Conservation (phyloP, 139 green algal genomes). For the Chlamydomonas sphaeroides region DNA sequence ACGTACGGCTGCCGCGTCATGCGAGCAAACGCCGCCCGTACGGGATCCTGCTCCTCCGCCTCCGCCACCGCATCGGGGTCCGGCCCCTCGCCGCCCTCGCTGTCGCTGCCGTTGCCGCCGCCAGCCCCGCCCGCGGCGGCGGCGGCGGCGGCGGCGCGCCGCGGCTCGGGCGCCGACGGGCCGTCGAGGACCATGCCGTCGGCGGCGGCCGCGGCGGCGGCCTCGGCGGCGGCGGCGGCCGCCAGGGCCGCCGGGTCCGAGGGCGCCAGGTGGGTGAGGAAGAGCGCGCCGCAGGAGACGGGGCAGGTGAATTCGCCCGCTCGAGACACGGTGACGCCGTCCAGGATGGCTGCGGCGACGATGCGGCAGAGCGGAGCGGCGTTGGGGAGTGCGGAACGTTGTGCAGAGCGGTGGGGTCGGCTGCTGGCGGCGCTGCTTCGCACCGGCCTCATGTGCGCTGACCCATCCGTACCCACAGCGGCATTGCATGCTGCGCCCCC, state of each 20-base stretch:
- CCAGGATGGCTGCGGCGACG: slow-evolving; percentile 8
- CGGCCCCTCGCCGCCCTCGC: neutral
- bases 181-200: too few relatives aligned
- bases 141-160: neutral
- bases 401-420: too few relatives aligned
- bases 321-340: slow-evolving; percentile 17
- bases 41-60: neutral
- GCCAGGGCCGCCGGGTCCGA: neutral
- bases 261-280: neutral
- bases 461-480: too few relatives aligned
- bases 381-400: too few relatives aligned
- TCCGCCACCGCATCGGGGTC: neutral
- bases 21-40: neutral
- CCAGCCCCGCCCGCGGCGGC: neutral
- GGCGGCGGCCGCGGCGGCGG: too few relatives aligned
- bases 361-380: too few relatives aligned
- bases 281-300: slow-evolving; percentile 7
- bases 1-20: slow-evolving; percentile 30
- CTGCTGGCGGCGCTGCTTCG: too few relatives aligned
- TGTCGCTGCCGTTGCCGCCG: neutral
- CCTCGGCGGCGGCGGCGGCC: too few relatives aligned
- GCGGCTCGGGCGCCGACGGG: too few relatives aligned
- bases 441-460: too few relatives aligned
- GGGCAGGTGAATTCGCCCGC: slow-evolving; percentile 43
- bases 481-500: too few relatives aligned